phyloP scores from a whole-genome alignment of 495 filamentous ascomycete genomes.

The Neurospora terricola region DNA sequence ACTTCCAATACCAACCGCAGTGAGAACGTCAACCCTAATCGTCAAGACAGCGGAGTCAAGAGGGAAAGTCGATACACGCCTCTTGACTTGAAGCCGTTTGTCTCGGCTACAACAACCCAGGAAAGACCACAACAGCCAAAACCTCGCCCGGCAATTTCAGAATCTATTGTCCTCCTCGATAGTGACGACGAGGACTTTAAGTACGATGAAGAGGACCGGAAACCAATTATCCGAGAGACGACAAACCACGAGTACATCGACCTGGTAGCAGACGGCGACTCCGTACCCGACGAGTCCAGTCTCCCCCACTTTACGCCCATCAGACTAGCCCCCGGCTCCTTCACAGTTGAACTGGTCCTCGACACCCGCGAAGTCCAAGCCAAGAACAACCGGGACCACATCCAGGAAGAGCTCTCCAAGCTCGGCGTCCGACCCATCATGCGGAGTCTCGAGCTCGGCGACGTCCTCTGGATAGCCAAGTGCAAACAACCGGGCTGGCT shows the following conservation, averaged over 20 bases:
- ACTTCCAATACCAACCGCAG: neutral
- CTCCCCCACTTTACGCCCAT: conserved; percentile 51
- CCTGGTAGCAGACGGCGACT: conserved; percentile 32
- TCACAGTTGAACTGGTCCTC: conserved; percentile 64
- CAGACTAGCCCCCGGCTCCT: conserved; percentile 49
- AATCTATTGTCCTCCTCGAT: neutral
- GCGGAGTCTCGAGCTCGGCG: conserved; percentile 61
- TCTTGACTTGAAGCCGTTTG: neutral
- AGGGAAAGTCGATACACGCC: neutral
- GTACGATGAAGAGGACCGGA: conserved; percentile 7
- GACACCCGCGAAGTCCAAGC: conserved; percentile 71
- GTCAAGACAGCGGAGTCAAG: neutral
- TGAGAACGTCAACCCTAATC: neutral
- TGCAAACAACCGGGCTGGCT: conserved; percentile 49
- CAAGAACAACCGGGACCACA: conserved; percentile 70
- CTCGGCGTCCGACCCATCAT: conserved; percentile 56
- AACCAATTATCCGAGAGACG: neutral
- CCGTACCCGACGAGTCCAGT: conserved; percentile 16
- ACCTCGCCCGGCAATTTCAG: neutral
- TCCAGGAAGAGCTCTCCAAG: conserved; percentile 60
- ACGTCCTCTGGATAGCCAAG: conserved; percentile 74
- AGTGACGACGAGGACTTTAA: conserved; percentile 2
- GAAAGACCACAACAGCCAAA: neutral
- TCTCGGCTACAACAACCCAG: neutral
- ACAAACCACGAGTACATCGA: conserved; percentile 16